Evolutionary conservation across 148 eudicot genomes (phyloP), one percentile per base, ranked within the genome.

Genomic region (Rheum nobile): DNA sequence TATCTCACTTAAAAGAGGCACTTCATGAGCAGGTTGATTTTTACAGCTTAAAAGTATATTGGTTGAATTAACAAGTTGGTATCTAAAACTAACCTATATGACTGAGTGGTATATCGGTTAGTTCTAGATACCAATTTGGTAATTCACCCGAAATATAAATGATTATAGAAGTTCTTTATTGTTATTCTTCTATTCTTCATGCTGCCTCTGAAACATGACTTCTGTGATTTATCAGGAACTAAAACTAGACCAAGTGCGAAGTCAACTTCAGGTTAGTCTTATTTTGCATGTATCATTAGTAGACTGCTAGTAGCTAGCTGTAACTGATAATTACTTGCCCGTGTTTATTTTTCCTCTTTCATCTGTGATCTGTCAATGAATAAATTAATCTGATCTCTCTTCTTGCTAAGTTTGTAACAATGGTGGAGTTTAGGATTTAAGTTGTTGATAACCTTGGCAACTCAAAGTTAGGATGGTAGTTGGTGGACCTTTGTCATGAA

Each of bases 1-100:
- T 94, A 37, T 85, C 93, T 28, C 85, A 84, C 75, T 73, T 94
- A 59, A 84, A 81, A 65, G 93, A 87, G 50, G 90, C 91, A 81
- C 89, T 94, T 39, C 89, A 82, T 75, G 97, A 91, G 77, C 90
- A 94, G 97, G 98, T 94, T 80, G 46, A 69, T 54, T 28, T n/a
- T 59, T 14, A 59, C 42, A 74, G 46, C 11, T 70, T 71, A 4
- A 29, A 54, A 21, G 26, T 50, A 19, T n/a, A 50, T 50, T 19
- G 9, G 57, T n/a, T 16, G 54, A 19, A 17, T 47, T 16, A 17
- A 1, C 6, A 47, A 47, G 22, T 50, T 50, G 57, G 22, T 50
- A 50, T 50, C n/a, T 4, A 50, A 50, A 50, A 50, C 4, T n/a
- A 21, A 50, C 26, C 10, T n/a, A n/a, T 50, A 50, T 10, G 22